Conservation (phyloP, 805 yeast species). For the Metschnikowia anglica region DNA sequence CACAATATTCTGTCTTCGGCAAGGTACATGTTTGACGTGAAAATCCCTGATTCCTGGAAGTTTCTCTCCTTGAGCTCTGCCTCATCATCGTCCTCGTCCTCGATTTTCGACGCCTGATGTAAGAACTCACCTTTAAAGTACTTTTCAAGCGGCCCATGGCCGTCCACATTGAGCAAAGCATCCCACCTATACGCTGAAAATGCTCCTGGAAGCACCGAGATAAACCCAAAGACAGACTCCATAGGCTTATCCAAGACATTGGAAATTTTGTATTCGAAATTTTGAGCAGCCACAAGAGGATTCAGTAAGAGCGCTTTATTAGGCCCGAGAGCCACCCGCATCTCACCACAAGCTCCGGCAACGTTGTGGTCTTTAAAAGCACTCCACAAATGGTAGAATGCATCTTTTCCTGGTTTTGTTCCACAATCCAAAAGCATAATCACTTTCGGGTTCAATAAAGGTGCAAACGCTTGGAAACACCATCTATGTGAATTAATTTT, state of each 20-base stretch:
- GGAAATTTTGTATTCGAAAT: conserved; percentile 94
- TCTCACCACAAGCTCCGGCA: conserved; percentile 98
- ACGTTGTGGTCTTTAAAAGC: conserved; percentile 77
- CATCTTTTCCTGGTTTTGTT: conserved; percentile 81
- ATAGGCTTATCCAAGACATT: conserved; percentile 94
- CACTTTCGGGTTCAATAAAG: conserved; percentile 75
- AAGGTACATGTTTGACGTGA: conserved; percentile 92
- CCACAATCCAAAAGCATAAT: conserved; percentile 91
- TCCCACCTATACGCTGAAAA: conserved; percentile 89
- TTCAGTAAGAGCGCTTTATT: conserved; percentile 51
- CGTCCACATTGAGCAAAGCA: conserved; percentile 70
- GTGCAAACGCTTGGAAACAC: conserved; percentile 93
- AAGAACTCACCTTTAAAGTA: conserved; percentile 91
- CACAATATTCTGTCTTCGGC: conserved; percentile 97
- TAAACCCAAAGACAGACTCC: conserved; percentile 92
- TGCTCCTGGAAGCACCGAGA: conserved; percentile 94
- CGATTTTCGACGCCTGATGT: conserved; percentile 54
- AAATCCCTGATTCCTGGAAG: conserved; percentile 58
- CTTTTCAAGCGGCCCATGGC: conserved; percentile 82
- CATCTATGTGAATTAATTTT: conserved; percentile 96
- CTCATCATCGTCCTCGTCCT: conserved; percentile 37
- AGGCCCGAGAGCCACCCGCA: conserved; percentile 78
- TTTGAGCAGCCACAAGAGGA: conserved; percentile 94
- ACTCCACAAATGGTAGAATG: conserved; percentile 88
- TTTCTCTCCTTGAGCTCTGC: conserved; percentile 36